Conservation (phyloP, 192 early-diverging fungal species). For the Helicostylum pulchrum region DNA sequence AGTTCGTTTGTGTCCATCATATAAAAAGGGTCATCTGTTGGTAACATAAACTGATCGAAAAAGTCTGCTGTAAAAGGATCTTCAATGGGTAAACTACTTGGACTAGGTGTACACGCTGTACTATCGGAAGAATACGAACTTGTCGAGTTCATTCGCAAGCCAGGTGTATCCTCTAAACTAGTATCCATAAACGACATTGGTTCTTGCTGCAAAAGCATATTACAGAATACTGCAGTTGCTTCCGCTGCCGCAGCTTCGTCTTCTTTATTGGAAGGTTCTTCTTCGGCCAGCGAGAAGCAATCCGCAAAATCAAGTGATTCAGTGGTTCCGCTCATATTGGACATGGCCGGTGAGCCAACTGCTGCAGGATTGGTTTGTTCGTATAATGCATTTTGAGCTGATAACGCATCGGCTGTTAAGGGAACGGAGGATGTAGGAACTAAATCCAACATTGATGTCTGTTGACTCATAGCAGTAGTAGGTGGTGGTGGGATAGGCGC, state of each 20-base stretch:
- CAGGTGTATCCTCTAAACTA: neutral
- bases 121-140: slow-evolving; percentile 14
- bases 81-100: neutral
- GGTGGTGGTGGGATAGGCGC: slow-evolving; percentile 16
- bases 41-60: slow-evolving; percentile 21
- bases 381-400: slow-evolving; percentile 16
- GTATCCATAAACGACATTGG: too few relatives aligned
- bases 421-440: slow-evolving; percentile 12
- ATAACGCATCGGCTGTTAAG: slow-evolving; percentile 17
- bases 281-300: slow-evolving; percentile 33
- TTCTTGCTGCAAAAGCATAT: neutral
- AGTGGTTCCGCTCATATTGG: slow-evolving; percentile 27
- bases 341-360: slow-evolving; percentile 11
- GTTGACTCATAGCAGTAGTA: too few relatives aligned
- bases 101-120: slow-evolving; percentile 14
- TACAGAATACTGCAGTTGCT: neutral
- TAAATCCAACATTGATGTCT: neutral
- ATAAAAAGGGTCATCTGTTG: slow-evolving; percentile 20
- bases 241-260: neutral
- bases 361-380: neutral
- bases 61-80: slow-evolving; percentile 2
- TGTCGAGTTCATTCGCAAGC: neutral
- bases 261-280: neutral
- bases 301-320: slow-evolving; percentile 33
- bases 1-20: slow-evolving; percentile 6